Base-by-base conservation (phyloP, 202 grass and related monocot species). In the Bolboschoenoplectus hybrid region DNA sequence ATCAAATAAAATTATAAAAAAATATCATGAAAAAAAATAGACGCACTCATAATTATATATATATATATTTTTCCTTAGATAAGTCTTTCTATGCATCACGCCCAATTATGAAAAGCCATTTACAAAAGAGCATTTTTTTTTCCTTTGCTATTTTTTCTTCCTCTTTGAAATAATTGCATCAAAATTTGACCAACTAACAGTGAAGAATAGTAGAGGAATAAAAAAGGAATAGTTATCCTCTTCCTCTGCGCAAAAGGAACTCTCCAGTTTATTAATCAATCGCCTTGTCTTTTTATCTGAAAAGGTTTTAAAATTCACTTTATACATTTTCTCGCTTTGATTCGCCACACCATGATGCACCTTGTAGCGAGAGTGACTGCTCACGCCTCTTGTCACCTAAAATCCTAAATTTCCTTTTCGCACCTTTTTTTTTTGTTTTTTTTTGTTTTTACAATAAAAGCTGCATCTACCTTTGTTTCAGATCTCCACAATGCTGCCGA, bases 301-400 rank as follows among this genome's bases (percentile, higher is more conserved):
- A 79, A 79, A 79, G 51, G 26, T 17, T 40, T 57, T 8, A 57
- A 26, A 57, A 16, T 76, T 77, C 6, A 55, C 53, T n/a, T 61
- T 80, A 3, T 2, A 26, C 26, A 26, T 26, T 26, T 52, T 61
- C 43, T 76, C 0, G 32, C 36, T 60, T 12, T 58, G 14, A 61
- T 80, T 80, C 53, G 53, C 52, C 52, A 80, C 53, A 80, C 53
- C 53, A 80, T 36, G 16, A 43, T 61, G 16, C 34, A 26, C 14
- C 53, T 20, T 79, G 52, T 8, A 79, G 39, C 1, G 82, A 84
- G 67, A 51, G 82, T 43, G 82, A 84, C 82, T 8, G 8, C 65
- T 85, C 87, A 85, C 34, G 14, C 83, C 50, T 55, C 75, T 75
- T 89, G 87, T 82, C 66, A 52, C 87, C 87, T 60, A 74, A 34